A percentile compares a stretch with the other conserved stretches of the same genome.
phyloP scores from a whole-genome alignment of 257 asterid species.

The Schizonepeta tenuifolia region DNA sequence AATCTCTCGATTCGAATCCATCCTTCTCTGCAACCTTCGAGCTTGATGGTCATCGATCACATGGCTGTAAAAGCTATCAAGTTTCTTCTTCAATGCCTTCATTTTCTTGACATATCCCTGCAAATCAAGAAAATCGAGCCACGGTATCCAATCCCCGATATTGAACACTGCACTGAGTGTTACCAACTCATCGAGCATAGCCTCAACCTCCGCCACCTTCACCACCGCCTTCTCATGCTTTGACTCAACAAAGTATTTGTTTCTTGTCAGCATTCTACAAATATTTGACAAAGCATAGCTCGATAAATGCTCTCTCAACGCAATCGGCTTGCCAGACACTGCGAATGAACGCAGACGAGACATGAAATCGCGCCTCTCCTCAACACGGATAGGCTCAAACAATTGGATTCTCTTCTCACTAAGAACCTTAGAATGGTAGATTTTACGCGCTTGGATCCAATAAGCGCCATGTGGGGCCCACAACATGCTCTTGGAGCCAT shows the following conservation, averaged over 20 bases:
- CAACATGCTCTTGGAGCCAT: constrained; percentile 29
- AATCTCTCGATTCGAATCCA: not conserved
- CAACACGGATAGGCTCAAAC: constrained; percentile 32
- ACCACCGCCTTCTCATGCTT: not conserved
- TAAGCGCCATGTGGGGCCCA: constrained; percentile 46
- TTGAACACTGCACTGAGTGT: too few species aligned
- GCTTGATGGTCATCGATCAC: constrained; percentile 23
- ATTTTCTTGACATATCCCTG: too few species aligned
- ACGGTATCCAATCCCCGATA: too few species aligned
- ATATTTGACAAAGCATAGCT: constrained; percentile 24
- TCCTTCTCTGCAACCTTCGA: not conserved
- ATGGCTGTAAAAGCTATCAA: not conserved
- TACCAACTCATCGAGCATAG: constrained; percentile 1
- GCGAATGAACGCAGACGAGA: constrained; percentile 17
- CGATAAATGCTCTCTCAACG: constrained; percentile 30
- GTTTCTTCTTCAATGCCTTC: too few species aligned
- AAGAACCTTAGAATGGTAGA: constrained; percentile 29
- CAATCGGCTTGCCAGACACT: constrained; percentile 28
- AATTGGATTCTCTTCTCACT: constrained; percentile 29
- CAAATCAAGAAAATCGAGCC: too few species aligned
- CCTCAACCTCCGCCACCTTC: not conserved
- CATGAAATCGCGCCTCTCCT: constrained; percentile 32
- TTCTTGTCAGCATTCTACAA: not conserved
- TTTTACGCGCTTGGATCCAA: constrained; percentile 38
- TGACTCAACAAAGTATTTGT: not conserved